These are phyloP conservation scores for Cucumis melo DNA, from an alignment of 306 rosid genomes.

Conservation along the genomic window DNA sequence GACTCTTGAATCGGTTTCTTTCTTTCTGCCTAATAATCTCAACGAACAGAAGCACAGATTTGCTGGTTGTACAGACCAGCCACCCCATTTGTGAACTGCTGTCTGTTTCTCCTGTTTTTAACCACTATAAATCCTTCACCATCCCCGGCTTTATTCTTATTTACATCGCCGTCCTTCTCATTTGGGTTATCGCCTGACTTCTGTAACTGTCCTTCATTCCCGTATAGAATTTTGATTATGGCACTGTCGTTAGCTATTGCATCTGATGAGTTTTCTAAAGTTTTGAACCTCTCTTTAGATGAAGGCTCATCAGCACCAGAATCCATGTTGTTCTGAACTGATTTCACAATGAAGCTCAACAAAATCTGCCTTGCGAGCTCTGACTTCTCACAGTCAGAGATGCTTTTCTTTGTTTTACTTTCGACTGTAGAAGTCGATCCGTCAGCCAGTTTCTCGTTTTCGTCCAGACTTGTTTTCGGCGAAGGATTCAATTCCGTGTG, in stretches of 20 bases:
- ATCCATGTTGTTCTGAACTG: slow-evolving; percentile 51
- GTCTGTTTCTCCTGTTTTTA: slow-evolving; percentile 56
- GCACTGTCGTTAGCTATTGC: slow-evolving; percentile 69
- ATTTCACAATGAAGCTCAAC: slow-evolving; percentile 74
- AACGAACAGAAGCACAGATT: slow-evolving; percentile 72
- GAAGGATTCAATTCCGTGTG: slow-evolving; percentile 15
- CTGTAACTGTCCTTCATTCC: slow-evolving; percentile 33
- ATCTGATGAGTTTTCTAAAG: slow-evolving; percentile 32
- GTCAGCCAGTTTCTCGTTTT: slow-evolving; percentile 20
- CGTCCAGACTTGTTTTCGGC: slow-evolving; percentile 10
- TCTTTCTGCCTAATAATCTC: slow-evolving; percentile 14
- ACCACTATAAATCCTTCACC: slow-evolving; percentile 69
- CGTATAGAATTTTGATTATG: slow-evolving; percentile 48
- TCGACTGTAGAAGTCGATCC: slow-evolving; percentile 7
- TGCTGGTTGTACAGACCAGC: slow-evolving; percentile 60
- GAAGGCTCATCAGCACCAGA: slow-evolving; percentile 26
- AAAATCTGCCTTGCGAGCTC: slow-evolving; percentile 90
- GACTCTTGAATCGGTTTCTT: background rate
- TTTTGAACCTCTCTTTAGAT: slow-evolving; percentile 13
- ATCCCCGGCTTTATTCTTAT: slow-evolving; percentile 27
- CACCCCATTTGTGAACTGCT: slow-evolving; percentile 52
- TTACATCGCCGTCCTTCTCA: slow-evolving; percentile 20
- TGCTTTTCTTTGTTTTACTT: slow-evolving; percentile 22
- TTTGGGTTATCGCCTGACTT: slow-evolving; percentile 20
- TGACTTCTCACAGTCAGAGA: slow-evolving; percentile 55